These are phyloP conservation scores for Talaromyces pinophilus DNA, from an alignment of 2,329 filamentous ascomycete species.

Conservation along the genomic window DNA sequence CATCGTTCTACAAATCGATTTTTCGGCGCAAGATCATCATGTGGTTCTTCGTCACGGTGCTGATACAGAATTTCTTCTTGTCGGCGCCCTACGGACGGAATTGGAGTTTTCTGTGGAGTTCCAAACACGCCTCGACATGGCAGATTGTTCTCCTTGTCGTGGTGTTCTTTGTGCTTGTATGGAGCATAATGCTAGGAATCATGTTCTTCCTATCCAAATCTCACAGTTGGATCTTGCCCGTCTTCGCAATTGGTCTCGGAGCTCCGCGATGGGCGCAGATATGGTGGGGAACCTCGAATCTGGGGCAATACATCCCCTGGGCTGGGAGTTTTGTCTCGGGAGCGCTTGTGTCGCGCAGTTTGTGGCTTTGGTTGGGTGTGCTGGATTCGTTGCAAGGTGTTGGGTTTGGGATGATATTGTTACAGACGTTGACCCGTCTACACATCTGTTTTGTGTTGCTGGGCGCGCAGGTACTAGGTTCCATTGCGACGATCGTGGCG, in stretches of 20 bases:
- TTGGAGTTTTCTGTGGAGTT: slow-evolving; percentile 65
- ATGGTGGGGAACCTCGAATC: slow-evolving; percentile 63
- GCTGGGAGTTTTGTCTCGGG: slow-evolving; percentile 56
- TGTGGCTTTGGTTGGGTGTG: slow-evolving; percentile 69
- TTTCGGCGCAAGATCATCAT: slow-evolving; percentile 64
- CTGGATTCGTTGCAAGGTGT: slow-evolving; percentile 66
- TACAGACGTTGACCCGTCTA: slow-evolving; percentile 65
- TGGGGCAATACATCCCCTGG: slow-evolving; percentile 66
- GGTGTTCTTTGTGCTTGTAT: slow-evolving; percentile 56
- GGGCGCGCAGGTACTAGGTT: slow-evolving; percentile 62
- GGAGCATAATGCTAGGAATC: slow-evolving; percentile 46
- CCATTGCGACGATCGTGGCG: slow-evolving; percentile 62
- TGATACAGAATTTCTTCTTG: slow-evolving; percentile 68
- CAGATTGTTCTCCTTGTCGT: slow-evolving; percentile 55
- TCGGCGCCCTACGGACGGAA: slow-evolving; percentile 67
- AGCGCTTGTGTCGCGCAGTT: slow-evolving; percentile 57
- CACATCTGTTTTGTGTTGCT: slow-evolving; percentile 65
- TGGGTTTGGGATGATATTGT: slow-evolving; percentile 67
- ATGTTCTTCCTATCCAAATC: slow-evolving; percentile 55
- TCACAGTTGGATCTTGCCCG: slow-evolving; percentile 67
- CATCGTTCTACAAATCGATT: slow-evolving; percentile 65
- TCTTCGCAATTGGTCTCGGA: slow-evolving; percentile 66
- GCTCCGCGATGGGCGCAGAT: slow-evolving; percentile 69
- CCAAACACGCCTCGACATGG: slow-evolving; percentile 58
- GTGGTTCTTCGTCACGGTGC: slow-evolving; percentile 66